Base-by-base conservation (phyloP, 441 rosid genomes). In the Mallotus japonicus region DNA sequence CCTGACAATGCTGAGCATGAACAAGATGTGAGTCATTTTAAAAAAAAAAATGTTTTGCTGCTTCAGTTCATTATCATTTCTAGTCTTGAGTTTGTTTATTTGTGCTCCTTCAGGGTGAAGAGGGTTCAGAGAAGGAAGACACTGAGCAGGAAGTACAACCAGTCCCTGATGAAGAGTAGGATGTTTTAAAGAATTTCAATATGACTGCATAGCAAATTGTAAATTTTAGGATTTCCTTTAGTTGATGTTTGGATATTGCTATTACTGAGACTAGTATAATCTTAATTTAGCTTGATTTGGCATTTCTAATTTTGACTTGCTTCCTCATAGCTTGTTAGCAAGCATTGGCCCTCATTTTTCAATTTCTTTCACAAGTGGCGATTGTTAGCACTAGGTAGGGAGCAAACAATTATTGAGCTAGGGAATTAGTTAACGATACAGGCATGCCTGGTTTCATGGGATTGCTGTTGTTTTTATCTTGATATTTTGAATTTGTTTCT, bases 21-120 rank as follows among this genome's bases (percentile, higher is more conserved):
- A 28, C 32, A 78, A 70, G 87, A 85, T 79, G 95, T 80, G 82
- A 70, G 87, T 10, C 7, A 65, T n/a, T 20, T 28, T 1, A 28
- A 28, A 28, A 28, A 1, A 28, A 28, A 24, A 24, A 24, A n/a
- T n/a, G 2, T 37, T 17, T 64, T 68, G 51, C 50, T 56, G 3
- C 1, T 5, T 61, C 7, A 54, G 62, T 19, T 22, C 63, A n/a
- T 73, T 60, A 6, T 16, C 6, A 22, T 11, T 54, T 46, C 51
- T 53, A 40, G 54, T 46, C 19, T 42, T 13, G 10, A 8, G 11
- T 55, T 14, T 62, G 49, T 34, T 60, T 57, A 51, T 68, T 71
- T 54, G 22, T 61, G 50, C 40, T 76, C 59, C 42, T 78, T 60
- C 76, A 84, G 95, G 84, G 76, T 58, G 87, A 65, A 42, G 83